A percentile compares a stretch with the other conserved stretches of the same genome.
phyloP scores from a whole-genome alignment of 768 basidiomycete species.

The Suillus ampliporus region DNA sequence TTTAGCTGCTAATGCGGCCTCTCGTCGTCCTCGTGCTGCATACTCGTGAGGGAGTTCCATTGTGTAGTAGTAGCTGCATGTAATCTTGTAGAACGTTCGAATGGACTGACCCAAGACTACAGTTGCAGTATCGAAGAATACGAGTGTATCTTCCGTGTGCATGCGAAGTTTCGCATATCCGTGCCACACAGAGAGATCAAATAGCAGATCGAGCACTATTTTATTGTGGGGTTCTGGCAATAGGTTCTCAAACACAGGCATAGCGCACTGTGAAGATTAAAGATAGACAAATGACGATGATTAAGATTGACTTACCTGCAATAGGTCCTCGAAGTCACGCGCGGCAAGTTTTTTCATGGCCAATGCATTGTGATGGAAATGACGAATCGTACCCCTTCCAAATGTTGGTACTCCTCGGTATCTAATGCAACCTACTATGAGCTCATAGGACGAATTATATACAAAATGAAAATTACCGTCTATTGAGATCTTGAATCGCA shows the following conservation, averaged over 20 bases:
- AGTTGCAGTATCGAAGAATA: not conserved
- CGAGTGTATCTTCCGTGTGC: conserved; percentile 28
- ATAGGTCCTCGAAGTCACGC: conserved; percentile 14
- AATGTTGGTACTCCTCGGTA: conserved; percentile 20
- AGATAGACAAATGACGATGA: not conserved
- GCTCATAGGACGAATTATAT: not conserved
- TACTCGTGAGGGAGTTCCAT: conserved; percentile 36
- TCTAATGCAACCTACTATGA: conserved; percentile 11
- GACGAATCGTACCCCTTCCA: conserved; percentile 12
- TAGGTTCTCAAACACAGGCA: conserved; percentile 46
- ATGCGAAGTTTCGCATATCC: conserved; percentile 34
- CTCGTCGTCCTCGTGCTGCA: conserved; percentile 30
- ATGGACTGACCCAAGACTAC: conserved; percentile 25
- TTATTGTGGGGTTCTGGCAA: conserved; percentile 26
- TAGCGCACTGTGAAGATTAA: conserved; percentile 30
- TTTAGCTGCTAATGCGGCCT: conserved; percentile 6
- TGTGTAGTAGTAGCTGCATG: conserved; percentile 32
- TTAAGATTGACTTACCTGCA: conserved; percentile 8
- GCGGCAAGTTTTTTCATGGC: conserved; percentile 18
- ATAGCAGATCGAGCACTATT: conserved; percentile 25
- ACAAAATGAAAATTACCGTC: conserved; percentile 1
- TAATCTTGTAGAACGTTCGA: conserved; percentile 25
- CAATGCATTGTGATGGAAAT: conserved; percentile 12
- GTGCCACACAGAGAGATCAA: conserved; percentile 33
- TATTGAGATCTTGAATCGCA: not conserved